phyloP scores from a whole-genome alignment of 176 grass and related monocot genomes.

The Triticum urartu region DNA sequence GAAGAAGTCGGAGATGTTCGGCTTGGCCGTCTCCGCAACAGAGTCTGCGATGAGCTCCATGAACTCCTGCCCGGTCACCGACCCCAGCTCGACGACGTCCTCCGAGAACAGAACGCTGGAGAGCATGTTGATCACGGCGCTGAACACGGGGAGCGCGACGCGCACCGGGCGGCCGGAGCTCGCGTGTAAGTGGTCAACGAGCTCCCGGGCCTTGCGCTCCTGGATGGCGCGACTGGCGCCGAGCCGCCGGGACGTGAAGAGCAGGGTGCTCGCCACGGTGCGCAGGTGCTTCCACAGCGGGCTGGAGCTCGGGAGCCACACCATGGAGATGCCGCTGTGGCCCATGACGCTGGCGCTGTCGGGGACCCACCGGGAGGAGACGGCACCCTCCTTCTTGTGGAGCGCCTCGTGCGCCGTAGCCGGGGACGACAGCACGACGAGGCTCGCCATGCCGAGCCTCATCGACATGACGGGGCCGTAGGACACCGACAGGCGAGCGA shows the following conservation, averaged over 20 bases:
- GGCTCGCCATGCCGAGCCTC: slow-evolving; percentile 18
- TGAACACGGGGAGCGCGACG: slow-evolving; percentile 16
- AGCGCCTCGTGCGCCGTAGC: slow-evolving; percentile 28
- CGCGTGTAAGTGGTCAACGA: slow-evolving; percentile 12
- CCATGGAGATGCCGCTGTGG: slow-evolving; percentile 24
- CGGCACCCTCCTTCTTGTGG: slow-evolving; percentile 12
- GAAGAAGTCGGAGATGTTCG: slow-evolving; percentile 38
- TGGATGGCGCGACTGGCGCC: slow-evolving; percentile 9
- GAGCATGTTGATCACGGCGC: slow-evolving; percentile 31
- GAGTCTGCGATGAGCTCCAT: slow-evolving; percentile 18
- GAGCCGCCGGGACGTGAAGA: slow-evolving; percentile 24
- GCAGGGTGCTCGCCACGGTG: slow-evolving; percentile 11
- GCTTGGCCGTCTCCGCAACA: slow-evolving; percentile 22
- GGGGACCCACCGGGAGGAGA: slow-evolving; percentile 24
- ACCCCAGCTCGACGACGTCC: slow-evolving; percentile 28
- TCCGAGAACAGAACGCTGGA: slow-evolving; percentile 25
- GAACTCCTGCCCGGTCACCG: slow-evolving; percentile 18
- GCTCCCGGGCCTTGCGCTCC: slow-evolving; percentile 26
- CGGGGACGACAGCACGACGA: slow-evolving; percentile 24
- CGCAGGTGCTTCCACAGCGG: slow-evolving; percentile 26
- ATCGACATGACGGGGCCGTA: slow-evolving; percentile 32
- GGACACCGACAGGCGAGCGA: background rate
- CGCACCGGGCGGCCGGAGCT: slow-evolving; percentile 16
- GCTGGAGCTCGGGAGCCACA: slow-evolving; percentile 30
- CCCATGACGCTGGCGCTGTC: slow-evolving; percentile 24